phyloP scores from a whole-genome alignment of 2,329 filamentous ascomycete genomes.

The Fusarium sp. region DNA sequence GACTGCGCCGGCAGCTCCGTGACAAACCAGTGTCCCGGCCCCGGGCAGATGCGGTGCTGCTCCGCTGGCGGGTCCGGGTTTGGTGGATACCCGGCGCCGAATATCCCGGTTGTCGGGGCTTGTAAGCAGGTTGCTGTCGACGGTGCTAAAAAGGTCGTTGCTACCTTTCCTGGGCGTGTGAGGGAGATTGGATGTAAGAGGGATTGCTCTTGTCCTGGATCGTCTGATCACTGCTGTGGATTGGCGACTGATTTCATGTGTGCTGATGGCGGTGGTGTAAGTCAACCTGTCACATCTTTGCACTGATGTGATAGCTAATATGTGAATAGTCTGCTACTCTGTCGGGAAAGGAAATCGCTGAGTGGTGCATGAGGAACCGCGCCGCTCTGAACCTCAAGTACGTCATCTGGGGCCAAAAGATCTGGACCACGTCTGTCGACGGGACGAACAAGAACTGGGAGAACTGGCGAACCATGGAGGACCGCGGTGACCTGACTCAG shows the following conservation, averaged over 20 bases:
- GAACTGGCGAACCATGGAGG: slow-evolving; percentile 57
- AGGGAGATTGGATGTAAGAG: slow-evolving; percentile 50
- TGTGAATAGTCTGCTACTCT: slow-evolving; percentile 47
- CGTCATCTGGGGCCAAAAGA: slow-evolving; percentile 63
- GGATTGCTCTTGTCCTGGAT: slow-evolving; percentile 47
- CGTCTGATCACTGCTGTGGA: slow-evolving; percentile 53
- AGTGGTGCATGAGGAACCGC: slow-evolving; percentile 61
- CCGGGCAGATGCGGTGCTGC: slow-evolving; percentile 55
- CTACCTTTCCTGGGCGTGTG: slow-evolving; percentile 50
- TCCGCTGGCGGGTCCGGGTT: slow-evolving; percentile 46
- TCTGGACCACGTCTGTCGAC: slow-evolving; percentile 56
- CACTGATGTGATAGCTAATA: not conserved
- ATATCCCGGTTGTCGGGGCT: slow-evolving; percentile 49
- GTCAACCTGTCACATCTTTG: slow-evolving; percentile 18
- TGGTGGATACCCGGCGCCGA: slow-evolving; percentile 50
- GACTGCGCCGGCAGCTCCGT: slow-evolving; percentile 50
- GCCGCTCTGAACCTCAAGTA: slow-evolving; percentile 57
- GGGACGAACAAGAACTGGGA: slow-evolving; percentile 52
- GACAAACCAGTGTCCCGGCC: slow-evolving; percentile 53
- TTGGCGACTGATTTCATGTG: slow-evolving; percentile 54
- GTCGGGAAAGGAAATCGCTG: slow-evolving; percentile 57
- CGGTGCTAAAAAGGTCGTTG: slow-evolving; percentile 50
- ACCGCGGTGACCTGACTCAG: slow-evolving; percentile 53
- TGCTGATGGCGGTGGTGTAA: slow-evolving; percentile 52
- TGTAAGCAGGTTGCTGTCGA: slow-evolving; percentile 52